phyloP scores from a whole-genome alignment of 768 basidiomycete species.

The Psilocybe subaeruginosa region DNA sequence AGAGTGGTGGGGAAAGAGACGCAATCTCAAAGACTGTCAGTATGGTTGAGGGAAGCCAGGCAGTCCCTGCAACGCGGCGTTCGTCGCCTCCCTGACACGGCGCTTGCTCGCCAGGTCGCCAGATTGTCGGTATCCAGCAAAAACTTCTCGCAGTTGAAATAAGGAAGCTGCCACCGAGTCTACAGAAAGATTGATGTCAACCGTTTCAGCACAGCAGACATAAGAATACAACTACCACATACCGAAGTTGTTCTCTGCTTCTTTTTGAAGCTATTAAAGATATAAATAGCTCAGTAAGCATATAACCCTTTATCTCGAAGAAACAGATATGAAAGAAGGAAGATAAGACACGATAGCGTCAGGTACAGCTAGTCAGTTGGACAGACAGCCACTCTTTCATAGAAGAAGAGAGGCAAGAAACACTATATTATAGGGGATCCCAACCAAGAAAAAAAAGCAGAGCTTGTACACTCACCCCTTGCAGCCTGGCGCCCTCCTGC shows the following conservation, averaged over 20 bases:
- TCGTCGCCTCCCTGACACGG: slow-evolving; percentile 78
- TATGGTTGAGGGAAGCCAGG: slow-evolving; percentile 71
- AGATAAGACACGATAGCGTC: neutral
- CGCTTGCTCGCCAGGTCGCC: slow-evolving; percentile 70
- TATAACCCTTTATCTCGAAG: neutral
- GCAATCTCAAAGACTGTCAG: slow-evolving; percentile 6
- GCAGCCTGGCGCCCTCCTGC: slow-evolving; percentile 59
- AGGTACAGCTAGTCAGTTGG: neutral
- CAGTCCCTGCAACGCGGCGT: slow-evolving; percentile 70
- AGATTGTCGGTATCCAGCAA: slow-evolving; percentile 73
- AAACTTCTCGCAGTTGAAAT: slow-evolving; percentile 80
- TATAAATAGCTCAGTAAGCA: neutral
- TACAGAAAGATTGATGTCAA: slow-evolving; percentile 23
- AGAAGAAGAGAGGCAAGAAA: neutral
- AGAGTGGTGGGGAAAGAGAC: too few relatives aligned
- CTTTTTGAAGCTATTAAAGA: slow-evolving; percentile 49
- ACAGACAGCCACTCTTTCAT: neutral
- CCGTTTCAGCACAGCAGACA: neutral
- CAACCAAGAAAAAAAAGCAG: neutral
- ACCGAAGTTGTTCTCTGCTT: slow-evolving; percentile 59
- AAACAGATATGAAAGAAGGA: neutral
- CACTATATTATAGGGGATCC: neutral
- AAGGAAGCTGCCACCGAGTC: slow-evolving; percentile 70
- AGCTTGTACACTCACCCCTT: slow-evolving; percentile 47
- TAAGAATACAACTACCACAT: slow-evolving; percentile 18